A percentile compares a stretch with the other conserved stretches of the same genome.
phyloP scores from a whole-genome alignment of 257 asterid species.

The Jaltomata sinuosa region DNA sequence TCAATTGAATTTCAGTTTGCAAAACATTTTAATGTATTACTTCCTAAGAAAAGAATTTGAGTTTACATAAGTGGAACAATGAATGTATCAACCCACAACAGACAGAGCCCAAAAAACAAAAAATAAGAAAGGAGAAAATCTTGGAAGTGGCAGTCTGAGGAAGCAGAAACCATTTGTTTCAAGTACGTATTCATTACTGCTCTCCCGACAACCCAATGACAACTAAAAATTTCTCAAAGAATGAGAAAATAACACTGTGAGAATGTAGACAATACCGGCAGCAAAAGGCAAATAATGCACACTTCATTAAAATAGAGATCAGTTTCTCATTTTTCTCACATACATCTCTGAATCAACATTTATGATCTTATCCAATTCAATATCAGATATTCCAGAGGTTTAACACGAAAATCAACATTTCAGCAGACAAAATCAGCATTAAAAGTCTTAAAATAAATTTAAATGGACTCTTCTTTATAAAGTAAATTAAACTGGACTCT shows the following conservation, averaged over 20 bases:
- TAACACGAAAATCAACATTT: background rate
- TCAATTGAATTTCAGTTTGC: background rate
- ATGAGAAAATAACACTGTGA: background rate
- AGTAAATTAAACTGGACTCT: background rate
- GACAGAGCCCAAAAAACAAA: background rate
- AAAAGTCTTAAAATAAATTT: background rate
- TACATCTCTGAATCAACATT: background rate
- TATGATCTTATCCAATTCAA: background rate
- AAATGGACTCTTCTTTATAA: background rate
- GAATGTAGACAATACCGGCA: background rate
- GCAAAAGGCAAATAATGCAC: background rate
- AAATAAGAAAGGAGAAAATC: background rate
- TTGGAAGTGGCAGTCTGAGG: background rate
- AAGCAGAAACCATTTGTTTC: background rate
- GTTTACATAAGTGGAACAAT: background rate
- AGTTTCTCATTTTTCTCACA: background rate
- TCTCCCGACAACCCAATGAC: too few relatives aligned
- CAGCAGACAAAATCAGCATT: background rate
- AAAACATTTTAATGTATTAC: background rate
- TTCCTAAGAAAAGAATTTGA: background rate
- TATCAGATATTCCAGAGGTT: background rate
- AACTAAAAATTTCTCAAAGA: background rate
- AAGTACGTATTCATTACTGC: background rate
- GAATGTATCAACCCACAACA: background rate
- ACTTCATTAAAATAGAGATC: background rate